Evolutionary conservation across 2,329 filamentous ascomycete species (phyloP).

Genomic region (Fusarium buxicola): DNA sequence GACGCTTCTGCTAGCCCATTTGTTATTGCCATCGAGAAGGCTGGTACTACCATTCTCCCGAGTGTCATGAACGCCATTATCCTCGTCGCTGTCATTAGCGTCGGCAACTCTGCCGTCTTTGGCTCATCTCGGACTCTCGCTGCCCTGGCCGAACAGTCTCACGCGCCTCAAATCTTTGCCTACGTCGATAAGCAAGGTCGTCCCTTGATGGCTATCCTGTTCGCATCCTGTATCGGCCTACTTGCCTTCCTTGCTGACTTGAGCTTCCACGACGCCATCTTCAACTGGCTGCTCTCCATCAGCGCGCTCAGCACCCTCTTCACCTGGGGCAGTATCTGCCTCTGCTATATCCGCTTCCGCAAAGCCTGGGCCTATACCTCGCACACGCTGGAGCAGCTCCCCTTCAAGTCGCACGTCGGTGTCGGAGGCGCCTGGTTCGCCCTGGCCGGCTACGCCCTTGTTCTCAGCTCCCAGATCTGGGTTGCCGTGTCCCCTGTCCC

Average conservation of each 20-base stretch:
- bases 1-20: conserved; percentile 87
- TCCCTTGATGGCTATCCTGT: conserved; percentile 77
- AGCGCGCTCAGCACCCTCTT: conserved; percentile 80
- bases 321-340: conserved; percentile 86
- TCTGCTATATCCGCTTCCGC: conserved; percentile 92
- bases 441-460: conserved; percentile 78
- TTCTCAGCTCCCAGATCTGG: conserved; percentile 89
- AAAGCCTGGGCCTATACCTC: conserved; percentile 76
- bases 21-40: conserved; percentile 89
- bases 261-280: conserved; percentile 68
- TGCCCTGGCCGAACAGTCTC: conserved; percentile 87
- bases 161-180: conserved; percentile 80
- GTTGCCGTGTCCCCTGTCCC: conserved; percentile 81
- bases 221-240: conserved; percentile 76
- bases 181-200: conserved; percentile 90
- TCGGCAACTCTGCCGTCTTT: conserved; percentile 92
- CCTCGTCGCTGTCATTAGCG: conserved; percentile 87
- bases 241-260: conserved; percentile 81
- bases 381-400: conserved; percentile 77
- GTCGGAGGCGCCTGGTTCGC: conserved; percentile 84
- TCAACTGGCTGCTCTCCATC: conserved; percentile 83
- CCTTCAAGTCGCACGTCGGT: conserved; percentile 83
- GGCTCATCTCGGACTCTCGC: conserved; percentile 91
- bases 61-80: conserved; percentile 97
- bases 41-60: conserved; percentile 82